These are phyloP conservation scores for Trypanosoma conorhini DNA, from an alignment of 208 protist genomes.

Conservation along the genomic window DNA sequence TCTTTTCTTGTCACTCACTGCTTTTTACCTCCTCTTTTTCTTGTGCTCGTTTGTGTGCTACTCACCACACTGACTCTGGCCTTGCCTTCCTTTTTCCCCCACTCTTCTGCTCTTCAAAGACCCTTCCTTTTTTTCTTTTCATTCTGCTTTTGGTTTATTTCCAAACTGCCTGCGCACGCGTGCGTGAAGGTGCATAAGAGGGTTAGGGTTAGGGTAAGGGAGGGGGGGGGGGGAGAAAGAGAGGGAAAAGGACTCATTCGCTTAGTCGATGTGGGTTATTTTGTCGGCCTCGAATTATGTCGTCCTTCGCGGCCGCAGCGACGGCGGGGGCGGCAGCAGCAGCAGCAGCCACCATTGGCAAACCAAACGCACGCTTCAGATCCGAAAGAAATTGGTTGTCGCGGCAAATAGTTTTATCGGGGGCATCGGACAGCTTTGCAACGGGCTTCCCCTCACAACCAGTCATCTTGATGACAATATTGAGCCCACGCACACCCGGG, in stretches of 20 bases:
- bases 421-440: slow-evolving; percentile 86
- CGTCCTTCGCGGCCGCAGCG: slow-evolving; percentile 1
- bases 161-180: too few species aligned
- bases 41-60: background rate
- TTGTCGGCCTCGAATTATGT: background rate
- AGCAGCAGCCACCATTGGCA: slow-evolving; percentile 32
- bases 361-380: slow-evolving; percentile 63
- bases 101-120: background rate
- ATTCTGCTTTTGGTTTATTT: slow-evolving; percentile 1
- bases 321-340: background rate
- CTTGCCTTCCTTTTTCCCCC: background rate
- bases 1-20: background rate
- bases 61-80: background rate
- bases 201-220: too few species aligned
- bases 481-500: slow-evolving; percentile 64
- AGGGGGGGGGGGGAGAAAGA: too few species aligned
- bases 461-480: slow-evolving; percentile 93
- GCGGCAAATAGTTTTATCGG: slow-evolving; percentile 76
- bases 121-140: slow-evolving; percentile 2
- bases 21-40: background rate
- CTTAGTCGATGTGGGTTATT: background rate
- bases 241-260: background rate
- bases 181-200: too few species aligned
- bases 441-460: slow-evolving; percentile 84
- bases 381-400: slow-evolving; percentile 60